Conservation (phyloP, 2,329 filamentous ascomycete species). For the Mollisiaceae sp. region DNA sequence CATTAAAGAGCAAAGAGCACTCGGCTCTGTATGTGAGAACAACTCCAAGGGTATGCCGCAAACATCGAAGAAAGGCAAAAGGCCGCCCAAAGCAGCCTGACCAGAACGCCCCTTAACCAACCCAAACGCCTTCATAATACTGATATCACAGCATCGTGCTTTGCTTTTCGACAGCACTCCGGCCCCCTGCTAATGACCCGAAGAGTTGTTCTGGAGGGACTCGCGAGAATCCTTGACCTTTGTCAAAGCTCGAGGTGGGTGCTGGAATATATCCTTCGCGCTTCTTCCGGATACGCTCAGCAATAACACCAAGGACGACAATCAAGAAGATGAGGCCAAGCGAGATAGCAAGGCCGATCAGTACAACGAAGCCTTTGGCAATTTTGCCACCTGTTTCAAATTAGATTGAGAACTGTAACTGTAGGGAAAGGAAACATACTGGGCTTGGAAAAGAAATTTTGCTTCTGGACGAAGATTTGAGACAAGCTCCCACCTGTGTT, state of each 20-base stretch:
- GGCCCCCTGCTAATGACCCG: conserved; percentile 40
- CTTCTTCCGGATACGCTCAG: conserved; percentile 78
- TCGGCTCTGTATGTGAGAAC: conserved; percentile 30
- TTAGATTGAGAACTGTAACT: not conserved
- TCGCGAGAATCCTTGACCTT: conserved; percentile 61
- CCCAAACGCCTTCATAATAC: conserved; percentile 36
- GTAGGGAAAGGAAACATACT: conserved; percentile 54
- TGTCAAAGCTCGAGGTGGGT: conserved; percentile 68
- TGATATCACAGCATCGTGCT: conserved; percentile 39
- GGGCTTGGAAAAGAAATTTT: conserved; percentile 71
- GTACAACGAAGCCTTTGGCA: conserved; percentile 76
- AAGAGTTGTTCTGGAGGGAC: conserved; percentile 63
- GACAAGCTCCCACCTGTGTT: conserved; percentile 75
- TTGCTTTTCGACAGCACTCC: conserved; percentile 38
- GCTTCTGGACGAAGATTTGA: conserved; percentile 81
- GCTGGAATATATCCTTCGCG: conserved; percentile 82
- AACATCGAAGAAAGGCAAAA: conserved; percentile 35
- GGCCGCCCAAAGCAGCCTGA: conserved; percentile 34
- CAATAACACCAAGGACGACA: conserved; percentile 73
- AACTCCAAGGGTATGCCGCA: conserved; percentile 36
- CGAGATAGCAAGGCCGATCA: conserved; percentile 80
- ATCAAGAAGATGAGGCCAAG: conserved; percentile 79
- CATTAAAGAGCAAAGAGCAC: conserved; percentile 20
- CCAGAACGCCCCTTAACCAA: conserved; percentile 40
- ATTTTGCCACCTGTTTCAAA: conserved; percentile 58